A percentile compares a stretch with the other conserved stretches of the same genome.
These are phyloP conservation scores for Lotus japonicus DNA, from an alignment of 306 rosid species.

Conservation along the genomic window DNA sequence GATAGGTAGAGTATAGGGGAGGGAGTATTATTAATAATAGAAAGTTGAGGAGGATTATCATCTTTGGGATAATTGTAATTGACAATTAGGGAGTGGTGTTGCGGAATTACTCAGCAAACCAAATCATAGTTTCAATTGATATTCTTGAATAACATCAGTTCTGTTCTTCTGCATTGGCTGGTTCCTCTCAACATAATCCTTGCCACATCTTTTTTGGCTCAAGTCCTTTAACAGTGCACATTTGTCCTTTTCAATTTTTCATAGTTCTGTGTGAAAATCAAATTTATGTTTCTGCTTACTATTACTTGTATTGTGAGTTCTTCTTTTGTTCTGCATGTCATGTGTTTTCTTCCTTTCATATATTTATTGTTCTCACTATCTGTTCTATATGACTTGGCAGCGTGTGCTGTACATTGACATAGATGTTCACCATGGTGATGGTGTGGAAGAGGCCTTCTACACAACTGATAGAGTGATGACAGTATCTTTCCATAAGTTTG, in stretches of 20 bases:
- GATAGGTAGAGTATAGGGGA: too few relatives aligned
- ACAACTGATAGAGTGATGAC: conserved; percentile 95
- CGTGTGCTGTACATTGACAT: conserved; percentile 82
- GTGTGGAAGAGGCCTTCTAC: conserved; percentile 97
- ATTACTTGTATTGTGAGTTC: background rate
- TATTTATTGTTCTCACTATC: conserved; percentile 4
- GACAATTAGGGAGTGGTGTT: too few relatives aligned
- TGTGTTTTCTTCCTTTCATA: background rate
- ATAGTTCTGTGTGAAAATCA: background rate
- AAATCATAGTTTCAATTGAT: background rate
- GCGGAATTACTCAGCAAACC: background rate
- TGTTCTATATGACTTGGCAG: conserved; percentile 35
- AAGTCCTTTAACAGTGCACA: too few relatives aligned
- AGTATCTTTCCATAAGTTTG: conserved; percentile 82
- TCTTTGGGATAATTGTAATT: too few relatives aligned
- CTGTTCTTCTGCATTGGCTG: background rate
- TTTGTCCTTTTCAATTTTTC: background rate
- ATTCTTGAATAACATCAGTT: too few relatives aligned
- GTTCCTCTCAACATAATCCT: background rate
- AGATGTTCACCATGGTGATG: conserved; percentile 96
- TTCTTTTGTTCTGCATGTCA: background rate
- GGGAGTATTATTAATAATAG: too few relatives aligned
- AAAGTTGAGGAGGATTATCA: too few relatives aligned
- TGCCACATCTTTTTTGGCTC: background rate
- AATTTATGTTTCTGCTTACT: background rate